Base-by-base conservation (phyloP, 768 basidiomycete species). In the Mycena rebaudengoi region DNA sequence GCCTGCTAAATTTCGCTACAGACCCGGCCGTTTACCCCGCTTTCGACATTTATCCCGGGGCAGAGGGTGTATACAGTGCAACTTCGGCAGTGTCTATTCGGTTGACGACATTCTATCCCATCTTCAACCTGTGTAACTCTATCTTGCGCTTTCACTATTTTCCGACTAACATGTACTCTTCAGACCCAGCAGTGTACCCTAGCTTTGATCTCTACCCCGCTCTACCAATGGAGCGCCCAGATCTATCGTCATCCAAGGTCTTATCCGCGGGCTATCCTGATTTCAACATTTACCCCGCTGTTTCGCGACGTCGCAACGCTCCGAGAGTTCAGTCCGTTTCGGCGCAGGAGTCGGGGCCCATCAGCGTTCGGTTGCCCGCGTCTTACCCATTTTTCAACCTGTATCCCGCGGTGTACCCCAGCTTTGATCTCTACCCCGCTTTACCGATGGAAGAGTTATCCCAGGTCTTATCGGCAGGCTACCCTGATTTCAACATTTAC, bases 401-500 rank as follows among this genome's bases (percentile, higher is more conserved):
- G n/a, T n/a, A 67, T 70, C 72, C 71, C 25, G 51, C 71, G 37
- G 68, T 71, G 13, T 78, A 76, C 64, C 74, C 71, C 55, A 54
- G 71, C 65, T 77, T 79, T 43, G 73, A 78, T 29, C 66, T 79
- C 44, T 79, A 81, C 48, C 78, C 78, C 3, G 64, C 64, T 2
- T 44, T 65, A 14, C 60, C 60, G 20, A 28, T 45, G 41, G 51
- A 61, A 29, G 30, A 49, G 23, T 29, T 7, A 11, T 16, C 44
- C 8, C 20, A 20, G 20, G 45, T 41, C 35, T 30, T 40, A 3
- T 46, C 75, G 25, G 40, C 69, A 28, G 59, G 73, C 39, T 82
- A 82, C 64, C 80, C 81, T 25, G 60, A 74, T 57, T 75, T 81
- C 57, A 61, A 76, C 54, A 71, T 81, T 54, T 83, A 81, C 68